Conservation (phyloP, 257 asterid species). For the Solanum tarijense region DNA sequence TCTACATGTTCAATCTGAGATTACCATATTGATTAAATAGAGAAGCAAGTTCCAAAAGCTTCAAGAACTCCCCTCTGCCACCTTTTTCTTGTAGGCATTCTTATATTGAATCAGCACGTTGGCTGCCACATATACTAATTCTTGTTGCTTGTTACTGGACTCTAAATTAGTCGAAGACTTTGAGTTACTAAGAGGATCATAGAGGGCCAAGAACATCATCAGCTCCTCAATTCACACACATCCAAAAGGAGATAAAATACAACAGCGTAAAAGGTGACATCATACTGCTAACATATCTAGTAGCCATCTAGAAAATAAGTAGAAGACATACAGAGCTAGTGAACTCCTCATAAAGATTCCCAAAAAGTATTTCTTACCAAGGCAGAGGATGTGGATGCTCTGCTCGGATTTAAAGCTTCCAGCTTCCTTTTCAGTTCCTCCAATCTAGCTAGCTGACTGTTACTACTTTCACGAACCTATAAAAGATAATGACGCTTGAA, state of each 20-base stretch:
- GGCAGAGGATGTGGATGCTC: constrained; percentile 35
- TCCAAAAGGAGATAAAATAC: neutral
- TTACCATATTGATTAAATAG: neutral
- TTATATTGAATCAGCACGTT: neutral
- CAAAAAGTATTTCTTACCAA: constrained; percentile 32
- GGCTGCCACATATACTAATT: neutral
- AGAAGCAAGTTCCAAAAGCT: neutral
- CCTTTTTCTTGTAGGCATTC: neutral
- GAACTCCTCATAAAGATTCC: neutral
- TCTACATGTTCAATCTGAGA: neutral
- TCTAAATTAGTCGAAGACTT: neutral
- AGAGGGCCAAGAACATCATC: neutral
- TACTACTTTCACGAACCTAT: constrained; percentile 87
- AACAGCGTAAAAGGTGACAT: neutral
- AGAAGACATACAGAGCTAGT: neutral
- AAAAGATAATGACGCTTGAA: constrained; percentile 6
- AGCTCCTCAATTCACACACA: neutral
- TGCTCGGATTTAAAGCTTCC: constrained; percentile 78
- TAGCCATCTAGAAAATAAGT: neutral
- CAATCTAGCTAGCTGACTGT: constrained; percentile 62
- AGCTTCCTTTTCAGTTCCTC: constrained; percentile 87
- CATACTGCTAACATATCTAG: neutral
- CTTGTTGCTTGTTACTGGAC: neutral
- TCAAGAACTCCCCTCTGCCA: neutral
- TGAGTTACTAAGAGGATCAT: neutral